Base-by-base conservation (phyloP, 2,329 filamentous ascomycete genomes). In the Sclerotinia borealis region DNA sequence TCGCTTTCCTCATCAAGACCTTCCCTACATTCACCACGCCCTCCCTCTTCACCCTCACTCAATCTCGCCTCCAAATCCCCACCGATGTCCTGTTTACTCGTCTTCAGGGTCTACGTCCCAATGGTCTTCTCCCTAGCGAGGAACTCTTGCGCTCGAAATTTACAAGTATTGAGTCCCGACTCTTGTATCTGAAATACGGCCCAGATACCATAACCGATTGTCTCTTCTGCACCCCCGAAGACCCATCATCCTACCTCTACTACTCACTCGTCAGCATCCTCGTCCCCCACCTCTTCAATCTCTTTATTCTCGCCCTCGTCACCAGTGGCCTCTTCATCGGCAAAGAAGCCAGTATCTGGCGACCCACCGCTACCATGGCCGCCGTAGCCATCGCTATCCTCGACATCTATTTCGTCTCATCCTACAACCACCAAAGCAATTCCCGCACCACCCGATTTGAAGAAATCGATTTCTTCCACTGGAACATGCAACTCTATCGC, bases 171-270 rank as follows among this genome's bases (percentile, higher is more conserved):
- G 86, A 91, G 68, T 89, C 88, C 54, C 83, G 91, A 61, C 83
- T 95, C 64, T 80, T 96, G 9, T 98, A 97, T 77, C 81, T 96
- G 59, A 86, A 89, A 64, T 96, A 86, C 76, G 95, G 95, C 2
- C 91, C 92, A 0, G 81, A 84, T 39, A 85, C 88, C 10, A 75
- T 98, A 43, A 80, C 87, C 27, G 80, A 85, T 64, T 98, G 93
- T 75, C 83, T 85, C n/a, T 96, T 96, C 78, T 97, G 93, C 82
- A 81, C 79, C 58, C 77, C 85, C n/a, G 87, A 90, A 64, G 85
- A 90, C 54, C 82, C 85, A 6, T 79, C 79, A 43, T 85, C 83
- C 48, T 97, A 92, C 78, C 82, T 96, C 55, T 83, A 90, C 74
- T 98, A 96, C 77, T 88, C 90, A 17, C 77, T 96, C 0, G 90